Percentiles rank a stretch among this genome's conserved stretches.
Evolutionary conservation across 371 early-diverging fungal species (phyloP).

Genomic region (Mitosporidium daphniae): DNA sequence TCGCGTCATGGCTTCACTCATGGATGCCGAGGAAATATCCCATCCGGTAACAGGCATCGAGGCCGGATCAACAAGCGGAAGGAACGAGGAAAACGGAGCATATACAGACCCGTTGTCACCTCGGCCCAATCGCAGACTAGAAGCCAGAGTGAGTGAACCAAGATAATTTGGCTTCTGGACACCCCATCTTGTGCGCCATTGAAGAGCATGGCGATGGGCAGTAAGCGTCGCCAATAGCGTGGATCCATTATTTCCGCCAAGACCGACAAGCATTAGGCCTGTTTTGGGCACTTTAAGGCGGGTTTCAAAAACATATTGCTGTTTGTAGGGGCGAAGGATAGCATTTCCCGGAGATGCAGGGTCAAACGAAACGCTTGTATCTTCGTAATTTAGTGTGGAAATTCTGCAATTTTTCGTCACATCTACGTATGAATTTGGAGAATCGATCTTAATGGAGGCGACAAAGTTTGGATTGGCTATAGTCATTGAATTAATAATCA

Average conservation of each 20-base stretch:
- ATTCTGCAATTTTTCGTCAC: no score
- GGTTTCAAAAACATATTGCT: no score
- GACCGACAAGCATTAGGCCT: constrained; percentile 75
- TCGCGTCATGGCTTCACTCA: constrained; percentile 57
- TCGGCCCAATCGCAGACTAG: constrained; percentile 33
- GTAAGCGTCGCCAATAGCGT: constrained; percentile 69
- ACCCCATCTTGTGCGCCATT: constrained; percentile 66
- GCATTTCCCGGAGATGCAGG: no score
- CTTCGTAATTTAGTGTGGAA: no score
- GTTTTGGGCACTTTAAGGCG: background rate
- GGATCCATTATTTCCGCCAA: constrained; percentile 91
- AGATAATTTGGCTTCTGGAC: constrained; percentile 58
- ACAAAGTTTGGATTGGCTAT: no score
- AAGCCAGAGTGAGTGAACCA: constrained; percentile 67
- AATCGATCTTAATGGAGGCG: no score
- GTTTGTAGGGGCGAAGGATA: no score
- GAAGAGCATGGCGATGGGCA: constrained; percentile 39
- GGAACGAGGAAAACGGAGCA: constrained; percentile 44
- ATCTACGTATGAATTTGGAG: no score
- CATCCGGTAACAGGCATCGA: constrained; percentile 75
- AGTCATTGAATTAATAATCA: no score
- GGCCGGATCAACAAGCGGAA: constrained; percentile 76
- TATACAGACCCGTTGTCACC: constrained; percentile 23
- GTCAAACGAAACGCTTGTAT: no score
- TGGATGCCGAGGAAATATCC: constrained; percentile 49